phyloP scores from a whole-genome alignment of 1,284 basidiomycete genomes.

The Vanrija pseudolonga region DNA sequence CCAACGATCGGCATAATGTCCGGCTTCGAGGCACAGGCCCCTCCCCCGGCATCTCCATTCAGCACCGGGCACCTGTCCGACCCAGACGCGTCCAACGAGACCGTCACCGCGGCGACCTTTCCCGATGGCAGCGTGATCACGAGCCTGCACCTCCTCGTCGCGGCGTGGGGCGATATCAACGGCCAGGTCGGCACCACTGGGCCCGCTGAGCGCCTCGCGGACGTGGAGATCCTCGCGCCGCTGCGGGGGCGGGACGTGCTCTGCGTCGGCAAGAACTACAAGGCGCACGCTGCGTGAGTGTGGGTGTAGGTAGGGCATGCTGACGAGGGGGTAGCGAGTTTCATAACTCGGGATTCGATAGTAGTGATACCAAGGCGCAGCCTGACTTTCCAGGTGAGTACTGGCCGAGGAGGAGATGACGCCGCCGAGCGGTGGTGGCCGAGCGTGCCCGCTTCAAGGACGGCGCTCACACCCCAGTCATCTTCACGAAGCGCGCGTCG shows the following conservation, averaged over 20 bases:
- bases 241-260: constrained; percentile 33
- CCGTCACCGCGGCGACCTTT: constrained; percentile 20
- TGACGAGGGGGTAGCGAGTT: constrained; percentile 26
- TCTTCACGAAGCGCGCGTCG: constrained; percentile 44
- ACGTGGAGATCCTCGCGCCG: constrained; percentile 30
- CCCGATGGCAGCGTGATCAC: constrained; percentile 20
- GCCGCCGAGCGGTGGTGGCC: no score
- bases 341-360: constrained; percentile 33
- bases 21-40: constrained; percentile 9
- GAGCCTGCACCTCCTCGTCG: constrained; percentile 24
- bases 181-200: constrained; percentile 12
- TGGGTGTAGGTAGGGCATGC: no score
- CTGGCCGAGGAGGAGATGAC: no score
- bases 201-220: constrained; percentile 16
- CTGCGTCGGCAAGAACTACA: constrained; percentile 38
- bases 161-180: constrained; percentile 21
- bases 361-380: constrained; percentile 30
- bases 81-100: not conserved
- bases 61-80: no score
- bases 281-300: constrained; percentile 29
- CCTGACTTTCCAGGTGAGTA: constrained; percentile 28
- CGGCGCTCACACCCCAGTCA: constrained; percentile 21
- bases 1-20: constrained; percentile 9
- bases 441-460: no score
- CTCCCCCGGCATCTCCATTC: not conserved